Evolutionary conservation across 2,329 filamentous ascomycete species (phyloP).

Genomic region (Lasiodiplodia gonubiensis): DNA sequence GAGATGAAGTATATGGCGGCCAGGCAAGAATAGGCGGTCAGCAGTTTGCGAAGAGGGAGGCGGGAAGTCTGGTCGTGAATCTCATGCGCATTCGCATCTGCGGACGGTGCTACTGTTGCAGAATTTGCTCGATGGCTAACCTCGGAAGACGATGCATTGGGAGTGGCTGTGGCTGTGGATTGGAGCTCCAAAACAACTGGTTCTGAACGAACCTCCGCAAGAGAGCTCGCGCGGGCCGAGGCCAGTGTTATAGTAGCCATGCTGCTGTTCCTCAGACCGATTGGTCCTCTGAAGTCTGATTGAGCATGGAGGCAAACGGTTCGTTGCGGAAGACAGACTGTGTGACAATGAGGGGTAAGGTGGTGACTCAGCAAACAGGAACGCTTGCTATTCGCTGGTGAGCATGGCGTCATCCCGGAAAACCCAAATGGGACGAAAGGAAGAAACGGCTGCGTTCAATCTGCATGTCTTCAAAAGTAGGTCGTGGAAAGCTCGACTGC

Average conservation of each 20-base stretch:
- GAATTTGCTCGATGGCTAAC: not conserved
- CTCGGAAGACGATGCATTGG: not conserved
- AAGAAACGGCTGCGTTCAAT: not conserved
- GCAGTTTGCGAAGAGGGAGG: not conserved
- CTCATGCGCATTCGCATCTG: not conserved
- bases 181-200: not conserved
- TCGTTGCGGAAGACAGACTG: not conserved
- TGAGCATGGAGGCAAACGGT: not conserved
- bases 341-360: not conserved
- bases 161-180: not conserved
- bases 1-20: conserved; percentile 14
- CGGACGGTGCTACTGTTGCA: not conserved
- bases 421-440: not conserved
- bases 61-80: conserved; percentile 7
- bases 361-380: not conserved
- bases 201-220: not conserved
- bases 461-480: not conserved
- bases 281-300: not conserved
- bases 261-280: not conserved
- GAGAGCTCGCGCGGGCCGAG: not conserved
- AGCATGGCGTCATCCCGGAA: not conserved
- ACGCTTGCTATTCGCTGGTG: not conserved
- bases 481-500: not conserved
- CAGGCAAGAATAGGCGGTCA: conserved; percentile 3
- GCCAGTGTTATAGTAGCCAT: not conserved